Base-by-base conservation (phyloP, 1,139 yeast species). In the Casaregolazyma lundiana region DNA sequence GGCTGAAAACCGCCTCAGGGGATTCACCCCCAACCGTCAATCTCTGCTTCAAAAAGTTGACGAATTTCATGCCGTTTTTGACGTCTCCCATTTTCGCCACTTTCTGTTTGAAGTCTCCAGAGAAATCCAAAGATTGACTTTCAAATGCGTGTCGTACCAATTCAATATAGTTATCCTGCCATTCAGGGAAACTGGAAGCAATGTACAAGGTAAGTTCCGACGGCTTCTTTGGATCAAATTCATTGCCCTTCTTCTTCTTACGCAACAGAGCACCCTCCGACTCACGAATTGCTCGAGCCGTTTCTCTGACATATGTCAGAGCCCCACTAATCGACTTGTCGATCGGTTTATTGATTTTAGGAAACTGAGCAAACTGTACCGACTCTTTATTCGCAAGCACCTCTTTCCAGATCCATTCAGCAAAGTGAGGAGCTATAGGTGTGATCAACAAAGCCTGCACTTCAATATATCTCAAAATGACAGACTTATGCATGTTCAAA, bases 41-140 rank as follows among this genome's bases (percentile, higher is more conserved):
- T 69, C 96, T 81, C 63, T 82, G 85, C 68, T 92, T 88, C 66
- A 92, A 73, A 56, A 80, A 73, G 53, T 92, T 82, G 54, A 92
- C 90, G 67, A 90, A 92, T 51, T 97, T 97, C 98, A 94, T 92
- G 52, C 96, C 97, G 58, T 95, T 82, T 76, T 89, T 89, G 84
- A 90, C 69, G 49, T 71, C 73, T 20, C 73, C 73, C 11, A 68
- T 57, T 55, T 66, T 64, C 45, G 68, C 59, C 17, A 67, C 70
- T 47, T 59, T 52, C 51, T 63, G 62, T 60, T 66, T 63, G 61
- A 68, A 62, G 16, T 65, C 69, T 8, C 67, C 64, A 13, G 67
- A 57, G 52, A 64, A 59, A 36, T 61, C 60, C 24, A 58, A 49
- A 38, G 59, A 46, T 41, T 52, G 45, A 41, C 53, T 48, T 44